phyloP scores from a whole-genome alignment of 139 green algal species.

The Chlamydomonas incerta region DNA sequence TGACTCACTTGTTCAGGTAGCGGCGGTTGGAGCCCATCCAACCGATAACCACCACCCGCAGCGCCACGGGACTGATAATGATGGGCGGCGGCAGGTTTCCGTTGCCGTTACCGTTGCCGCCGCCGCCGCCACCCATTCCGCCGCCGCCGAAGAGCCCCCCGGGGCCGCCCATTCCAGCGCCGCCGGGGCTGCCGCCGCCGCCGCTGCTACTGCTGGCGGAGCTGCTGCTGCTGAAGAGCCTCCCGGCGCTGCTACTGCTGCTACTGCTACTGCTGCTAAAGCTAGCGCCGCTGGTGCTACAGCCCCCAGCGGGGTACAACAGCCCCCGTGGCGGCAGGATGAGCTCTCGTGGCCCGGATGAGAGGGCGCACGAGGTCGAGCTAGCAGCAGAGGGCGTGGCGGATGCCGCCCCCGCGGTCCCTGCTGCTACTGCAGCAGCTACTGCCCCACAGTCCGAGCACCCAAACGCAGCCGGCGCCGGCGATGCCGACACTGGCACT shows the following conservation, averaged over 20 bases:
- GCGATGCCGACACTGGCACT: too few species aligned
- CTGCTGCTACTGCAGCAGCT: too few species aligned
- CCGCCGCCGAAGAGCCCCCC: background rate
- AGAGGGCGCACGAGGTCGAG: too few species aligned
- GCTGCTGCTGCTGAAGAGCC: background rate
- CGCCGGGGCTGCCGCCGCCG: background rate
- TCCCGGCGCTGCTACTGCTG: background rate
- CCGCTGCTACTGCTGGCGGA: background rate
- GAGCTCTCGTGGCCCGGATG: too few species aligned
- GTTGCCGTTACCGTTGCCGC: too few species aligned
- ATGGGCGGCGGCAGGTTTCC: constrained; percentile 37
- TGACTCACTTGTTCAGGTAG: constrained; percentile 59
- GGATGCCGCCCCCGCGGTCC: too few species aligned
- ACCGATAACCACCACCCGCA: constrained; percentile 54
- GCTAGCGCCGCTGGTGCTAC: background rate
- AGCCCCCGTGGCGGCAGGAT: too few species aligned
- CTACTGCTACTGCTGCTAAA: background rate
- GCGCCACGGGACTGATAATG: constrained; percentile 50
- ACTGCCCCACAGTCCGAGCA: too few species aligned
- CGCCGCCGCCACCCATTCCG: too few species aligned
- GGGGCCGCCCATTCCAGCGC: background rate
- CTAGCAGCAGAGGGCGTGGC: too few species aligned
- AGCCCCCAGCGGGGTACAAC: background rate
- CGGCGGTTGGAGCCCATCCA: constrained; percentile 57
- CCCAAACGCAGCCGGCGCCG: too few species aligned